Conservation (phyloP, 1,284 basidiomycete genomes). For the Pseudozyma pruni region DNA sequence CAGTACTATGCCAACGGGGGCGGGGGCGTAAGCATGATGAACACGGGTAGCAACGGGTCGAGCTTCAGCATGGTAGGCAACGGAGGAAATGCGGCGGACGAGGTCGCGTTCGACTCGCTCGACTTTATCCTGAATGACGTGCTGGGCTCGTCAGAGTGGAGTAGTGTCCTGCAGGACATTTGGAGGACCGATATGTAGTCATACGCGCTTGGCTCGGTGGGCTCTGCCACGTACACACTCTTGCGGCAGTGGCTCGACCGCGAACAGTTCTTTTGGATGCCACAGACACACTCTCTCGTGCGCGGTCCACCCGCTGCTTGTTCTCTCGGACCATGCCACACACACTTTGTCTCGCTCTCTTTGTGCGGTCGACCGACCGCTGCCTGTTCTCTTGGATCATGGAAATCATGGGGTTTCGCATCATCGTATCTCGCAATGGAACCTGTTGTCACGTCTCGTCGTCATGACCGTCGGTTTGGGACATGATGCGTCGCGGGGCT, state of each 20-base stretch:
- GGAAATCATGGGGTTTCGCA: too few species aligned
- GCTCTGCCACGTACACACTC: too few species aligned
- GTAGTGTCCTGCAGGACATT: slow-evolving; percentile 33
- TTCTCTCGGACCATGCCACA: too few species aligned
- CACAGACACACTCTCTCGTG: too few species aligned
- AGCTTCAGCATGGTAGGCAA: background rate
- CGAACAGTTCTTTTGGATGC: background rate
- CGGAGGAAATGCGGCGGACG: background rate
- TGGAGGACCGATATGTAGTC: slow-evolving; percentile 34
- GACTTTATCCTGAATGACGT: slow-evolving; percentile 45
- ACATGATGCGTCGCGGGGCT: too few species aligned
- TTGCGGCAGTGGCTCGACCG: too few species aligned
- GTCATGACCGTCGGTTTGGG: background rate
- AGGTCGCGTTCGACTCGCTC: slow-evolving; percentile 18
- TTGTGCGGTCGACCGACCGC: too few species aligned
- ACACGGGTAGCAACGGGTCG: background rate
- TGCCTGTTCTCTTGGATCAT: too few species aligned
- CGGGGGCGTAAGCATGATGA: background rate
- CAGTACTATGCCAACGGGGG: background rate
- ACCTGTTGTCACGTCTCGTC: background rate
- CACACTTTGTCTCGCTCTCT: too few species aligned
- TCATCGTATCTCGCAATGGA: background rate
- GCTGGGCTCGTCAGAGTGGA: slow-evolving; percentile 32
- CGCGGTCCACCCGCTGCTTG: too few species aligned
- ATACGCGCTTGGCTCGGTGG: too few species aligned